Conservation (phyloP, 306 rosid genomes). For the Mimosa bimucronata region DNA sequence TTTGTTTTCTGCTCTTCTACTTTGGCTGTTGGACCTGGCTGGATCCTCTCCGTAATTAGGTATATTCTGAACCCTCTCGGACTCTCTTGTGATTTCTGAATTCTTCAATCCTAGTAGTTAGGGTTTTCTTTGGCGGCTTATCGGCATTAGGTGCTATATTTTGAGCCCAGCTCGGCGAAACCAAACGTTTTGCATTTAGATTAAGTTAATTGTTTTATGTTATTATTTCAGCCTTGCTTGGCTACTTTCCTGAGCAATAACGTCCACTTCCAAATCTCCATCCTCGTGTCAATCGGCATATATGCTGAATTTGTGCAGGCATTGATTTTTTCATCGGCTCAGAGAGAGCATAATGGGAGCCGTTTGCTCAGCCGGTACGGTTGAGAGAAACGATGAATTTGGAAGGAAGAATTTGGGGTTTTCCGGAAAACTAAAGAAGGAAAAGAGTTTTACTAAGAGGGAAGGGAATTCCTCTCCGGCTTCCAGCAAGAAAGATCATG, state of each 20-base stretch:
- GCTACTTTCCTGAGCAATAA: background rate
- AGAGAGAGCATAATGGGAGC: constrained; percentile 63
- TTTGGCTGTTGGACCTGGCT: background rate
- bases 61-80: background rate
- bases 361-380: constrained; percentile 69
- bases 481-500: constrained; percentile 41
- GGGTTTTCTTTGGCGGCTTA: constrained; percentile 12
- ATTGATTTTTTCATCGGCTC: constrained; percentile 5
- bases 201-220: background rate
- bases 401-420: constrained; percentile 45
- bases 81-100: background rate
- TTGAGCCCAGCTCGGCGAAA: constrained; percentile 20
- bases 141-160: constrained; percentile 10
- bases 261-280: background rate
- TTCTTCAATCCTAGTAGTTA: background rate
- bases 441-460: constrained; percentile 33
- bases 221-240: background rate
- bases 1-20: constrained; percentile 10
- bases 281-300: background rate
- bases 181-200: constrained; percentile 10
- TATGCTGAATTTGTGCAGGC: constrained; percentile 31
- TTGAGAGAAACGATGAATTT: constrained; percentile 39
- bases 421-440: constrained; percentile 55
- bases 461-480: constrained; percentile 36
- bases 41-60: constrained; percentile 26